Evolutionary conservation across 2,329 filamentous ascomycete species (phyloP).

Genomic region (Colletotrichum aenigma): DNA sequence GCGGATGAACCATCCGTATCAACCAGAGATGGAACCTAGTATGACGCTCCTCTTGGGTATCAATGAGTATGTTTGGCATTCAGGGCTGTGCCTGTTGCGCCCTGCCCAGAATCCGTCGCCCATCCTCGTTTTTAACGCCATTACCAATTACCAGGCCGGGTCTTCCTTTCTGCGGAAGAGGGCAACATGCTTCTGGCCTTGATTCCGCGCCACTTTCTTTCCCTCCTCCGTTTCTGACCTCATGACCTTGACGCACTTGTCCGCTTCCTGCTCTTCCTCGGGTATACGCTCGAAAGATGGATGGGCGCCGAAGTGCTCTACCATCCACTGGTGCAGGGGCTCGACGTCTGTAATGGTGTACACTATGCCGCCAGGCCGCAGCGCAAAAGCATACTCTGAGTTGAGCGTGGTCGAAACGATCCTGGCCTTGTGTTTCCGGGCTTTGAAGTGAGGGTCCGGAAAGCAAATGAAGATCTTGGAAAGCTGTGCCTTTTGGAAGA

Average conservation of each 20-base stretch:
- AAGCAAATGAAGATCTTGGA: constrained; percentile 97
- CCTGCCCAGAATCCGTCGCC: neutral
- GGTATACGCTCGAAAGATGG: constrained; percentile 78
- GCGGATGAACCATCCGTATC: neutral
- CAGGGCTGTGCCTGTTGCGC: neutral
- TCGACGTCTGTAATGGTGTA: constrained; percentile 99
- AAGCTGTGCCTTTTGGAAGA: constrained; percentile 83
- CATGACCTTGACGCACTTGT: constrained; percentile 78
- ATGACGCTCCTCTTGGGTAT: neutral
- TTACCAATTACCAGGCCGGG: constrained; percentile 78
- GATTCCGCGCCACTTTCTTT: constrained; percentile 93
- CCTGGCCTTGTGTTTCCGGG: constrained; percentile 93
- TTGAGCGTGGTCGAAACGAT: constrained; percentile 90
- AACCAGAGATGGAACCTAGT: neutral
- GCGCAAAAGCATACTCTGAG: constrained; percentile 89
- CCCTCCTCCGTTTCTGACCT: constrained; percentile 90
- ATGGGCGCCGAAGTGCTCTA: constrained; percentile 79
- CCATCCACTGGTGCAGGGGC: constrained; percentile 93
- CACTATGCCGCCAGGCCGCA: constrained; percentile 82
- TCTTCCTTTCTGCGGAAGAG: constrained; percentile 83
- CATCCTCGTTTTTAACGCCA: too few relatives aligned
- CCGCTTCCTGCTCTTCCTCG: constrained; percentile 68
- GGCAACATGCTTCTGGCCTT: constrained; percentile 89
- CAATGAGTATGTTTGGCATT: neutral
- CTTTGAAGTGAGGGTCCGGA: constrained; percentile 97